A percentile compares a stretch with the other conserved stretches of the same genome.
These are phyloP conservation scores for Colletotrichum zoysiae DNA, from an alignment of 2,329 filamentous ascomycete species.

Conservation along the genomic window DNA sequence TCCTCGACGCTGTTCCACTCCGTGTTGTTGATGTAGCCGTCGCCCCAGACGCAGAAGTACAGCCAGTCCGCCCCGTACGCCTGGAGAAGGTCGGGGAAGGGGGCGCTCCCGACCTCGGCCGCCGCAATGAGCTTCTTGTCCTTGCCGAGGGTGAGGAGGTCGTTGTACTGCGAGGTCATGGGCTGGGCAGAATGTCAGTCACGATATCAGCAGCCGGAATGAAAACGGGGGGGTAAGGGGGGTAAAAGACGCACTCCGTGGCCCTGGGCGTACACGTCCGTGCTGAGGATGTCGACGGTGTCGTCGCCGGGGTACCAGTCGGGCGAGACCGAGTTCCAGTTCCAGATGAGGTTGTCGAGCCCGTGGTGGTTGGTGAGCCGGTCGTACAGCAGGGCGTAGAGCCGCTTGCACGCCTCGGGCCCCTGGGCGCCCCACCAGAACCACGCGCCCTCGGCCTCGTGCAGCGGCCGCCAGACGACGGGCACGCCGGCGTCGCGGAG, in stretches of 20 bases:
- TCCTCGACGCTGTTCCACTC: slow-evolving; percentile 56
- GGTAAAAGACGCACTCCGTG: slow-evolving; percentile 53
- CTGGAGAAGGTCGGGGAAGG: slow-evolving; percentile 55
- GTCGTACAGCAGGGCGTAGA: slow-evolving; percentile 59
- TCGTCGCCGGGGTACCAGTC: slow-evolving; percentile 62
- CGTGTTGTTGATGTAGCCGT: slow-evolving; percentile 57
- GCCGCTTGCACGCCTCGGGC: slow-evolving; percentile 58
- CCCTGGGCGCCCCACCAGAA: slow-evolving; percentile 67
- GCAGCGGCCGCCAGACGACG: slow-evolving; percentile 61
- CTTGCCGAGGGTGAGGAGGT: slow-evolving; percentile 55
- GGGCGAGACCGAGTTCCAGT: slow-evolving; percentile 60
- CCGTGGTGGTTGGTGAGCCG: slow-evolving; percentile 58
- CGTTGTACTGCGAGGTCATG: slow-evolving; percentile 58
- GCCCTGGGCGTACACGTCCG: slow-evolving; percentile 59
- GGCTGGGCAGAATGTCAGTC: slow-evolving; percentile 47
- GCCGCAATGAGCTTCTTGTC: slow-evolving; percentile 63
- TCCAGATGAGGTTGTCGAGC: slow-evolving; percentile 63
- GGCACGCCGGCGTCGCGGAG: slow-evolving; percentile 59
- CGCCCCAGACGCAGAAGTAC: slow-evolving; percentile 61
- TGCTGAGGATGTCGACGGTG: slow-evolving; percentile 60
- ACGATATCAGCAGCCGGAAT: too few species aligned
- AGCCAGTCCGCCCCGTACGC: slow-evolving; percentile 62
- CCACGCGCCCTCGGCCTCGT: slow-evolving; percentile 64
- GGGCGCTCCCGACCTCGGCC: slow-evolving; percentile 60
- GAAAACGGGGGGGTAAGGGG: too few species aligned